phyloP scores from a whole-genome alignment of 2,329 filamentous ascomycete genomes.

The Aspergillus luchuensis region DNA sequence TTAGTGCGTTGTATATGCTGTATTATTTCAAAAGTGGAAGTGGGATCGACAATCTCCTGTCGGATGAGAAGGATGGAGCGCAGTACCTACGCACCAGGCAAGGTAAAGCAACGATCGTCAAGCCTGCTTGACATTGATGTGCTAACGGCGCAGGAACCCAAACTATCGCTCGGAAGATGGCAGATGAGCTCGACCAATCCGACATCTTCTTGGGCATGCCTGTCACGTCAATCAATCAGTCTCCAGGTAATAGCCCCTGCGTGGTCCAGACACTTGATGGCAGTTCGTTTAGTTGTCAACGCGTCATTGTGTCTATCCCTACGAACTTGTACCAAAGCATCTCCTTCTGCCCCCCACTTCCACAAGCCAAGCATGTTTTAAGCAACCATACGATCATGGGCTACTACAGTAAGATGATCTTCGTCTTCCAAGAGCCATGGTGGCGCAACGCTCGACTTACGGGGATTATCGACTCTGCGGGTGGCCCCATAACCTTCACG shows the following conservation, averaged over 20 bases:
- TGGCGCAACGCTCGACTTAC: slow-evolving; percentile 50
- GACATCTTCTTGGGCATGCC: background rate
- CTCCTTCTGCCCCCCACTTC: slow-evolving; percentile 51
- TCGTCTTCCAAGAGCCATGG: slow-evolving; percentile 46
- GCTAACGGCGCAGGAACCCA: background rate
- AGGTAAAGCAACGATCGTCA: background rate
- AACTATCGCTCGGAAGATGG: background rate
- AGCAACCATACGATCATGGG: slow-evolving; percentile 44
- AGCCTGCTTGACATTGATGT: background rate
- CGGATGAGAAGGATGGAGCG: background rate
- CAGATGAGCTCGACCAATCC: background rate
- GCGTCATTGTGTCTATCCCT: slow-evolving; percentile 54
- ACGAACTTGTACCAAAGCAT: slow-evolving; percentile 51
- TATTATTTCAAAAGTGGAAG: background rate
- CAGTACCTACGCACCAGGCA: background rate
- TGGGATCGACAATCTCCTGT: background rate
- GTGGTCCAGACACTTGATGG: background rate
- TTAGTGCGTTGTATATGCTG: background rate
- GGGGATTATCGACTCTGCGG: slow-evolving; percentile 49
- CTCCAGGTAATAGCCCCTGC: background rate
- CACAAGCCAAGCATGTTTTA: slow-evolving; percentile 41
- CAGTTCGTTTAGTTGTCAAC: background rate
- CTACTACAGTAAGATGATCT: slow-evolving; percentile 55
- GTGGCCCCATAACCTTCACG: slow-evolving; percentile 50
- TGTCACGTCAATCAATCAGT: background rate